Evolutionary conservation across 352 stramenopile genomes (phyloP).

Genomic region (Globisporangium radiosum): DNA sequence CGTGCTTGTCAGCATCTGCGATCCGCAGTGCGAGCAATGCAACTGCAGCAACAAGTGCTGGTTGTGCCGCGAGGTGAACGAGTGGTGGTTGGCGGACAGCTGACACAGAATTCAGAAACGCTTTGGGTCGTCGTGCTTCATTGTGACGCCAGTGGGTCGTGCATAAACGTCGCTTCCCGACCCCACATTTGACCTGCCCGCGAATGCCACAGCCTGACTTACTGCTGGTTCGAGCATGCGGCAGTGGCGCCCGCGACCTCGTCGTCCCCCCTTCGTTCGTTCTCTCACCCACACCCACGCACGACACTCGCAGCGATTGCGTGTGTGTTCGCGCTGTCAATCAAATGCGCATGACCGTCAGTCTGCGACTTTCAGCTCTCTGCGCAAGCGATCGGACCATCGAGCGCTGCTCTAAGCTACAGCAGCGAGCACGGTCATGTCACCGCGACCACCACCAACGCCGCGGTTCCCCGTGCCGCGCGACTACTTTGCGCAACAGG

Average conservation of each 20-base stretch:
- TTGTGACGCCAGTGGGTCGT: too few relatives aligned
- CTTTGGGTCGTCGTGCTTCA: too few relatives aligned
- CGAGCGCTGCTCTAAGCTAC: not conserved
- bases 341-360: not conserved
- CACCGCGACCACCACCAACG: not conserved
- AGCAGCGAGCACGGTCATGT: not conserved
- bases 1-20: too few relatives aligned
- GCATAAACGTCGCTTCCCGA: not conserved
- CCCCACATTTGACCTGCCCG: not conserved
- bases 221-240: too few relatives aligned
- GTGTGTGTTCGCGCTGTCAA: not conserved
- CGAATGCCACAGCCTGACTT: too few relatives aligned
- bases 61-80: too few relatives aligned
- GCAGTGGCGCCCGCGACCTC: too few relatives aligned
- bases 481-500: constrained; percentile 11
- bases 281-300: not conserved
- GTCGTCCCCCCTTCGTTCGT: too few relatives aligned
- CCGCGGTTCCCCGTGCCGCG: constrained; percentile 13
- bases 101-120: too few relatives aligned
- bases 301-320: not conserved
- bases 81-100: too few relatives aligned
- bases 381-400: not conserved
- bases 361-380: not conserved
- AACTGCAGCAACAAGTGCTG: too few relatives aligned
- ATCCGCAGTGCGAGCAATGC: too few relatives aligned